Conservation (phyloP, 2,329 filamentous ascomycete species). For the Alternaria conjuncta region DNA sequence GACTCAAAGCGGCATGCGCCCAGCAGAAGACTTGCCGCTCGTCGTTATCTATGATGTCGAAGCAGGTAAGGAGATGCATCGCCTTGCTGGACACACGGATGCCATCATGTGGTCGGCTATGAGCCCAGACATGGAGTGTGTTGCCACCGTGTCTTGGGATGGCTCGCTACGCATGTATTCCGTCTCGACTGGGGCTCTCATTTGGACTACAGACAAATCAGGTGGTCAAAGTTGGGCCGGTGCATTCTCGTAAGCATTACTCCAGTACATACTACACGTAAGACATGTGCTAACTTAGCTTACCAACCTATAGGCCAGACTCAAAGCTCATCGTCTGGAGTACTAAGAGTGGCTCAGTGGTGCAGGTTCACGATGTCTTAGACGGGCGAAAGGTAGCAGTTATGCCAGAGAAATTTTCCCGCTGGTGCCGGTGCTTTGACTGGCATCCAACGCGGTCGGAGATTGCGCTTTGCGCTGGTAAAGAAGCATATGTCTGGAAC, state of each 20-base stretch:
- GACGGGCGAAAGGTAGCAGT: slow-evolving; percentile 21
- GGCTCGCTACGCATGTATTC: slow-evolving; percentile 37
- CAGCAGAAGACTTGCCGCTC: slow-evolving; percentile 12
- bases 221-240: slow-evolving; percentile 31
- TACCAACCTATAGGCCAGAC: slow-evolving; percentile 9
- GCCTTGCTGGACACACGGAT: slow-evolving; percentile 34
- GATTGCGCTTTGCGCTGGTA: slow-evolving; percentile 29
- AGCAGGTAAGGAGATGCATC: slow-evolving; percentile 16
- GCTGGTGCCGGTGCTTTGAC: slow-evolving; percentile 28
- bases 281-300: not conserved
- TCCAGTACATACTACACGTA: not conserved
- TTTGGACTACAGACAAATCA: slow-evolving; percentile 25
- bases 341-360: slow-evolving; percentile 10
- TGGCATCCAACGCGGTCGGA: slow-evolving; percentile 34
- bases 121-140: slow-evolving; percentile 27
- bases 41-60: slow-evolving; percentile 30
- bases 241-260: slow-evolving; percentile 24
- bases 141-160: slow-evolving; percentile 39
- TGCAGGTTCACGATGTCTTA: slow-evolving; percentile 27
- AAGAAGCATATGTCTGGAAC: slow-evolving; percentile 31
- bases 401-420: slow-evolving; percentile 14
- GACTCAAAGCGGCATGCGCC: slow-evolving; percentile 17
- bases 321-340: slow-evolving; percentile 36
- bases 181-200: slow-evolving; percentile 21
- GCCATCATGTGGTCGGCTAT: slow-evolving; percentile 35